A percentile compares a stretch with the other conserved stretches of the same genome.
Evolutionary conservation across 2,329 filamentous ascomycete species (phyloP).

Genomic region (Stachybotrys chartarum): DNA sequence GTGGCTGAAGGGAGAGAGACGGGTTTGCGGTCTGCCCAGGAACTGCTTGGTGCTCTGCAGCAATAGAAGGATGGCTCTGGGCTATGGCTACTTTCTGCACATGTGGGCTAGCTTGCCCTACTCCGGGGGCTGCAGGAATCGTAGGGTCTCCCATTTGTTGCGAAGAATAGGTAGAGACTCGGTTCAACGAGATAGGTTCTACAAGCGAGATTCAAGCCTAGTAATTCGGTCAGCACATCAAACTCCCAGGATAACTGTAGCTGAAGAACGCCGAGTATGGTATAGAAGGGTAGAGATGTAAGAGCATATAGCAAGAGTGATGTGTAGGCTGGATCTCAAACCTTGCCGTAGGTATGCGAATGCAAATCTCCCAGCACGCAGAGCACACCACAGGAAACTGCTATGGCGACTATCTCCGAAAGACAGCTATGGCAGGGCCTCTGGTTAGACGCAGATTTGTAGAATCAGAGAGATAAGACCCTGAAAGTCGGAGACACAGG

Average conservation of each 20-base stretch:
- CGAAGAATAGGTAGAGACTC: not conserved
- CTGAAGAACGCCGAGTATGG: too few relatives aligned
- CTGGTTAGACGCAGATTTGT: too few relatives aligned
- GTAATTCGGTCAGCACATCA: not conserved
- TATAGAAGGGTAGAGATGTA: too few relatives aligned
- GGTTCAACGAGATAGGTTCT: not conserved
- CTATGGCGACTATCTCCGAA: too few relatives aligned
- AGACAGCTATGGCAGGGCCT: too few relatives aligned
- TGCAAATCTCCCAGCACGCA: not conserved
- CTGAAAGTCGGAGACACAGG: not conserved
- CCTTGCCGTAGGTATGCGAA: not conserved
- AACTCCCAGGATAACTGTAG: not conserved
- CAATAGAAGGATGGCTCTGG: not conserved
- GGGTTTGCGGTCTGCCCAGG: conserved; percentile 7
- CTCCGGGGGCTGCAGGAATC: not conserved
- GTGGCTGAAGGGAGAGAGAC: conserved; percentile 12
- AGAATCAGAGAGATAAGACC: not conserved
- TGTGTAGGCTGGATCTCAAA: not conserved
- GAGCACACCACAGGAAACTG: too few relatives aligned
- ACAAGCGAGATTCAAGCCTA: not conserved
- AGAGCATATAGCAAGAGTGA: not conserved
- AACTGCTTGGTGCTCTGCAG: not conserved
- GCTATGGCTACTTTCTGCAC: not conserved
- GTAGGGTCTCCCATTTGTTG: not conserved
- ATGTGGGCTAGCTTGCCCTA: not conserved